These are phyloP conservation scores for Aspergillus ustus DNA, from an alignment of 2,329 filamentous ascomycete genomes.

Conservation along the genomic window DNA sequence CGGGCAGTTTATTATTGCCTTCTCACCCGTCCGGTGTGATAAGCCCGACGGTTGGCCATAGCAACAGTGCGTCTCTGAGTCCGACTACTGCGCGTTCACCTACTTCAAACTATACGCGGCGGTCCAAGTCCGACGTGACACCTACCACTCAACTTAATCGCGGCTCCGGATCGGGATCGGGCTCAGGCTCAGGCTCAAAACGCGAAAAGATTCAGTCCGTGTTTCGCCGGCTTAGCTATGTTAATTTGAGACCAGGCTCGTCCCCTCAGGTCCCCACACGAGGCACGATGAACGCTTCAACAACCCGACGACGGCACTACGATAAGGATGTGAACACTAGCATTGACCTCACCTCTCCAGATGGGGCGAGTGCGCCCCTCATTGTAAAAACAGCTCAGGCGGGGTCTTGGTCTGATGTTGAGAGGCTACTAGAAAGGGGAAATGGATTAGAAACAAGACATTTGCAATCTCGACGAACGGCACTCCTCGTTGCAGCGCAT, in stretches of 20 bases:
- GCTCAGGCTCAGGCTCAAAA: conserved; percentile 23
- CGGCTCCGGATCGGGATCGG: conserved; percentile 17
- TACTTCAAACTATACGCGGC: conserved; percentile 17
- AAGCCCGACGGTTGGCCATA: conserved; percentile 22
- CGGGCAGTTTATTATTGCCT: conserved; percentile 20
- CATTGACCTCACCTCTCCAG: conserved; percentile 39
- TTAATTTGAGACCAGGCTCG: conserved; percentile 14
- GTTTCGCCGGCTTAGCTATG: conserved; percentile 24
- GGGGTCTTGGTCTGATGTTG: conserved; percentile 39
- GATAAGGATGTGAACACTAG: conserved; percentile 37
- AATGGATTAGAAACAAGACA: conserved; percentile 38
- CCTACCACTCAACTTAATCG: conserved; percentile 9
- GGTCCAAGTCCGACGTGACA: conserved; percentile 28
- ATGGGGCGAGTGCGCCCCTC: conserved; percentile 35
- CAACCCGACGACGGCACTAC: conserved; percentile 13
- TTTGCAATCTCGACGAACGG: conserved; percentile 38
- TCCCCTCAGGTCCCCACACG: conserved; percentile 16
- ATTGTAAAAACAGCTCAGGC: conserved; percentile 44
- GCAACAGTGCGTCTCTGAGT: conserved; percentile 25
- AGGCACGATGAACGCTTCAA: conserved; percentile 13
- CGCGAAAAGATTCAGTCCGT: conserved; percentile 26
- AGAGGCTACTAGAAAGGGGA: conserved; percentile 37
- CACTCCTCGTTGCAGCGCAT: conserved; percentile 45
- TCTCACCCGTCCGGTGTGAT: conserved; percentile 23
- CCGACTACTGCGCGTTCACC: conserved; percentile 11